These are phyloP conservation scores for Amanita fuliginea DNA, from an alignment of 768 basidiomycete species.

Conservation along the genomic window DNA sequence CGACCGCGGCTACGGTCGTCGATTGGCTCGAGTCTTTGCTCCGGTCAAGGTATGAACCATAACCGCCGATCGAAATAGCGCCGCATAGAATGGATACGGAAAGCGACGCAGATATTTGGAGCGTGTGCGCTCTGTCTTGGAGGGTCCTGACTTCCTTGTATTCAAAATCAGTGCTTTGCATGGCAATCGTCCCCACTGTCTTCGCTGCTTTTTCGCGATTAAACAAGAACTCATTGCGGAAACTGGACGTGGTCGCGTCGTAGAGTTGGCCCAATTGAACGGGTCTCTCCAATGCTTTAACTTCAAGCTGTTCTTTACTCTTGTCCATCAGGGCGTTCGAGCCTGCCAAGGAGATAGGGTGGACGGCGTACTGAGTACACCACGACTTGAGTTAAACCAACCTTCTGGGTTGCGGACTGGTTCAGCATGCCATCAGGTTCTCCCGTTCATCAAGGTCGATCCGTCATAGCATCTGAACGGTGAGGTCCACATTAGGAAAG, in stretches of 20 bases:
- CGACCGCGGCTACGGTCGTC: background rate
- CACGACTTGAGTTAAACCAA: too few relatives aligned
- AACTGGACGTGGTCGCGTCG: background rate
- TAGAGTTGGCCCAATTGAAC: background rate
- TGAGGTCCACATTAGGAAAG: too few relatives aligned
- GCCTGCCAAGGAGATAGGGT: background rate
- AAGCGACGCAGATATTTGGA: background rate
- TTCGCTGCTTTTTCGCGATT: background rate
- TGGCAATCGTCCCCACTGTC: background rate
- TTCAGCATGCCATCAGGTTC: too few relatives aligned
- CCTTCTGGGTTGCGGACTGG: too few relatives aligned
- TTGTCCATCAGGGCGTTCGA: background rate
- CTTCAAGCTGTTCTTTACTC: background rate
- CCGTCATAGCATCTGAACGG: too few relatives aligned
- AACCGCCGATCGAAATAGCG: background rate
- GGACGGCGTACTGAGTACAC: too few relatives aligned
- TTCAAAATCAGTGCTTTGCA: constrained; percentile 1
- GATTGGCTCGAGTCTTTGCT: background rate
- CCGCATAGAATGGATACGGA: background rate
- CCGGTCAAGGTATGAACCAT: constrained; percentile 1
- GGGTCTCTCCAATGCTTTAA: background rate
- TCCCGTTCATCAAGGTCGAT: too few relatives aligned
- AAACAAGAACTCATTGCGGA: background rate
- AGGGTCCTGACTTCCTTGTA: constrained; percentile 4
- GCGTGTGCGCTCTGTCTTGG: background rate